phyloP scores from a whole-genome alignment of 352 stramenopile genomes.

The Phytophthora syringae region DNA sequence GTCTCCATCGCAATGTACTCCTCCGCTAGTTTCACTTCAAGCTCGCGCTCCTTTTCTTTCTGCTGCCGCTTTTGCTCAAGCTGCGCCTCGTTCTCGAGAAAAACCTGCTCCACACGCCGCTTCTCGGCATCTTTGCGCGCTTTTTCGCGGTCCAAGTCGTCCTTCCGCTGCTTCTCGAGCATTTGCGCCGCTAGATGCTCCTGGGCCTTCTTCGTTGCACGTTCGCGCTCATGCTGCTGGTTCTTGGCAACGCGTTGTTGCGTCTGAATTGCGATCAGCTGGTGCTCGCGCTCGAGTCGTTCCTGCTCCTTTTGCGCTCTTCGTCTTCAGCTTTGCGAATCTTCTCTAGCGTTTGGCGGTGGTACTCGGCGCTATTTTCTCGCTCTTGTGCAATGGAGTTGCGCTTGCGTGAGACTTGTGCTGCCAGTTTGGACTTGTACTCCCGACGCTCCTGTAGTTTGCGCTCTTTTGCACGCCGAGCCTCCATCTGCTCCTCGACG shows the following conservation, averaged over 20 bases:
- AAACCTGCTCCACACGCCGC: conserved; percentile 59
- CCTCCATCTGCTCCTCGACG: conserved; percentile 71
- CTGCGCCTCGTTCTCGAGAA: conserved; percentile 69
- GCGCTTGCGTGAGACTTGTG: conserved; percentile 62
- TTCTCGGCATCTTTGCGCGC: conserved; percentile 67
- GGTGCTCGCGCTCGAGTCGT: conserved; percentile 56
- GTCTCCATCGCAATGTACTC: conserved; percentile 83
- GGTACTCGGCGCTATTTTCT: conserved; percentile 52
- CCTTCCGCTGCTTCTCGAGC: conserved; percentile 58
- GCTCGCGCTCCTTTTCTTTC: conserved; percentile 57
- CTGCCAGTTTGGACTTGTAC: conserved; percentile 52
- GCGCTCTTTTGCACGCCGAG: conserved; percentile 41
- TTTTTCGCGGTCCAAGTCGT: conserved; percentile 57
- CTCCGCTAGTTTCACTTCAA: conserved; percentile 70
- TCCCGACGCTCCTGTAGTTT: conserved; percentile 42
- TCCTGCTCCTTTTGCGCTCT: conserved; percentile 66
- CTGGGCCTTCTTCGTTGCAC: conserved; percentile 54
- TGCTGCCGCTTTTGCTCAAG: conserved; percentile 63
- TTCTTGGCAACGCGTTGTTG: conserved; percentile 70
- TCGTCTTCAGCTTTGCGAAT: conserved; percentile 58
- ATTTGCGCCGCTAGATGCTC: conserved; percentile 52
- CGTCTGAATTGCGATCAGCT: conserved; percentile 74
- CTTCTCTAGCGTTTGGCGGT: conserved; percentile 56
- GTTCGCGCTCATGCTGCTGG: conserved; percentile 59
- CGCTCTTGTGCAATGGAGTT: conserved; percentile 43